Conservation (phyloP, 2,329 filamentous ascomycete genomes). For the Curvularia verruculosa region DNA sequence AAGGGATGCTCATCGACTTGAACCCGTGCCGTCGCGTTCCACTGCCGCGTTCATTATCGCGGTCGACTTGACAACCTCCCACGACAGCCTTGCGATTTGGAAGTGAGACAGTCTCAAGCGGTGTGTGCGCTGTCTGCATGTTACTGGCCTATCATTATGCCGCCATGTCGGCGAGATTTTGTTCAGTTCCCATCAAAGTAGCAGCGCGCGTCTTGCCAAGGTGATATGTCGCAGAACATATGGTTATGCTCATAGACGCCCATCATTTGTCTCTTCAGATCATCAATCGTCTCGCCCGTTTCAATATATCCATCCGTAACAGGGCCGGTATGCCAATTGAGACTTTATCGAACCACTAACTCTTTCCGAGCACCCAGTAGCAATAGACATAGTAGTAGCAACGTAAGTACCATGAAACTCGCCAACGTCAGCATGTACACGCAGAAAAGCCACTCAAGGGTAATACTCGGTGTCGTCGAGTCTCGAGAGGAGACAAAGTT, state of each 20-base stretch:
- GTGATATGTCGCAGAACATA: neutral
- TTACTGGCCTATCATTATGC: neutral
- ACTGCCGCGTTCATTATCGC: neutral
- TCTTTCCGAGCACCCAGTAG: neutral
- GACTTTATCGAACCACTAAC: neutral
- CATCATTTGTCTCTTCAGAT: neutral
- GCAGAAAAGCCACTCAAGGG: neutral
- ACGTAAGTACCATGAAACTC: neutral
- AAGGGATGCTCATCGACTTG: neutral
- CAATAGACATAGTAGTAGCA: neutral
- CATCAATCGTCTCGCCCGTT: neutral
- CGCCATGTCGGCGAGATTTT: neutral
- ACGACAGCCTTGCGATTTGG: neutral
- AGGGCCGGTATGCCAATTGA: neutral
- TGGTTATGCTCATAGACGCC: neutral
- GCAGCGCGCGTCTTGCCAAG: neutral
- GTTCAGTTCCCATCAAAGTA: neutral
- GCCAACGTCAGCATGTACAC: slow-evolving; percentile 1
- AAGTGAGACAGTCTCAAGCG: neutral
- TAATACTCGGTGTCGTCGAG: neutral
- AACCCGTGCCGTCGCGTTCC: neutral
- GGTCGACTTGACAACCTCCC: neutral
- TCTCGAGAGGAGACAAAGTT: slow-evolving; percentile 3
- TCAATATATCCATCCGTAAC: neutral
- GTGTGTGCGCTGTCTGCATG: neutral